Evolutionary conservation across 192 early-diverging fungal genomes (phyloP).

Genomic region (Podila clonocystis): DNA sequence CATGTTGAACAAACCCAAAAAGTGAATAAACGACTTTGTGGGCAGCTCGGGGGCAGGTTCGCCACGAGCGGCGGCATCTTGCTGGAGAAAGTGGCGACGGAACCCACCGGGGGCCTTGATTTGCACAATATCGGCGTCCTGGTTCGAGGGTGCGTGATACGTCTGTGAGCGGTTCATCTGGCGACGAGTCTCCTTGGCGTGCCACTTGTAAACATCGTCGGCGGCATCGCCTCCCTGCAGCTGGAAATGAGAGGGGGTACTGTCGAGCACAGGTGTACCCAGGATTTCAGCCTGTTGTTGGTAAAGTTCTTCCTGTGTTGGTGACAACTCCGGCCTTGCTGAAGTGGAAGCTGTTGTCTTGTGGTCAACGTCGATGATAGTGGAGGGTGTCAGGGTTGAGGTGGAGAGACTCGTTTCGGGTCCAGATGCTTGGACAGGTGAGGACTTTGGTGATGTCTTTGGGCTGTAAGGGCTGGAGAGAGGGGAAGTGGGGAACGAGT

Average conservation of each 20-base stretch:
- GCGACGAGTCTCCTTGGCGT: slow-evolving; percentile 33
- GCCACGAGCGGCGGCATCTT: slow-evolving; percentile 68
- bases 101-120: slow-evolving; percentile 83
- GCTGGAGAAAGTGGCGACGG: slow-evolving; percentile 80
- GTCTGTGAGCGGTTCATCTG: slow-evolving; percentile 40
- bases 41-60: slow-evolving; percentile 58
- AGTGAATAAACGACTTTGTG: slow-evolving; percentile 42
- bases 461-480: neutral
- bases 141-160: slow-evolving; percentile 22
- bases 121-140: slow-evolving; percentile 48
- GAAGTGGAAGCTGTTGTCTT: neutral
- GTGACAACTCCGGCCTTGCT: neutral
- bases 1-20: slow-evolving; percentile 41
- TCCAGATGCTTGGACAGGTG: neutral
- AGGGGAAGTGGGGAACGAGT: neutral
- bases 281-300: no score
- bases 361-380: neutral
- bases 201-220: slow-evolving; percentile 56
- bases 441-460: neutral
- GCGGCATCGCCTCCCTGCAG: slow-evolving; percentile 55
- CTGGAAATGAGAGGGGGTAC: slow-evolving; percentile 49
- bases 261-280: neutral
- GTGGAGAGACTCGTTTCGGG: neutral
- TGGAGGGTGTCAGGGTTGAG: neutral
- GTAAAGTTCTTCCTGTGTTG: neutral